Conservation (phyloP, 1,284 basidiomycete genomes). For the Pholiota adiposa region DNA sequence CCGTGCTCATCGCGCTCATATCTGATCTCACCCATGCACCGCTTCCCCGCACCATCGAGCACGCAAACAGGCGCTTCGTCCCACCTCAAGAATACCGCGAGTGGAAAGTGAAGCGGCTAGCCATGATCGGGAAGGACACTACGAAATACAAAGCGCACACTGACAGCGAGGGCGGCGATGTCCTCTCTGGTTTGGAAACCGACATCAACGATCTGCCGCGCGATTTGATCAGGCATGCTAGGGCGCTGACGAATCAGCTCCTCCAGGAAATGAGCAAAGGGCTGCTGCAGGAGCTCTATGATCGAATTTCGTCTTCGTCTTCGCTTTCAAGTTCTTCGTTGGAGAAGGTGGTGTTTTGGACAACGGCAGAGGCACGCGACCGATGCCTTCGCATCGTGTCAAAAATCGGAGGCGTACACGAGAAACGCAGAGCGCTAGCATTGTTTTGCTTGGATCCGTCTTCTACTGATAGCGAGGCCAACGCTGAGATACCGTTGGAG, state of each 20-base stretch:
- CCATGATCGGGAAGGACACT: conserved; percentile 24
- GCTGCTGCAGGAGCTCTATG: conserved; percentile 65
- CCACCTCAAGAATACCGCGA: conserved; percentile 57
- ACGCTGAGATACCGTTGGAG: conserved; percentile 22
- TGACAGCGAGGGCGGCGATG: background rate
- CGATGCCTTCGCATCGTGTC: conserved; percentile 70
- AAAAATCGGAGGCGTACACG: conserved; percentile 71
- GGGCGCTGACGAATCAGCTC: conserved; percentile 66
- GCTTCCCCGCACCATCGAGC: conserved; percentile 58
- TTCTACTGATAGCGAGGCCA: conserved; percentile 11
- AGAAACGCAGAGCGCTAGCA: conserved; percentile 60
- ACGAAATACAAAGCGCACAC: background rate
- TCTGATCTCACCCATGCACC: conserved; percentile 81
- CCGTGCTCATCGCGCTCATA: conserved; percentile 79
- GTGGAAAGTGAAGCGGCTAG: conserved; percentile 53
- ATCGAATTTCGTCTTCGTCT: conserved; percentile 39
- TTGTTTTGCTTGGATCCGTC: conserved; percentile 45
- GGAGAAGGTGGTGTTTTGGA: conserved; percentile 68
- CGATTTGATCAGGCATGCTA: conserved; percentile 55
- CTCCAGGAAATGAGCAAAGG: conserved; percentile 75
- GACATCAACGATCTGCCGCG: conserved; percentile 36
- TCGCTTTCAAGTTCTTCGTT: background rate
- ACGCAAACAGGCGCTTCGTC: conserved; percentile 66
- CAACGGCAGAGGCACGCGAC: conserved; percentile 72
- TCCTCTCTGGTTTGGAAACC: conserved; percentile 21